These are phyloP conservation scores for Lentinula sp. DNA, from an alignment of 768 basidiomycete genomes.

Conservation along the genomic window DNA sequence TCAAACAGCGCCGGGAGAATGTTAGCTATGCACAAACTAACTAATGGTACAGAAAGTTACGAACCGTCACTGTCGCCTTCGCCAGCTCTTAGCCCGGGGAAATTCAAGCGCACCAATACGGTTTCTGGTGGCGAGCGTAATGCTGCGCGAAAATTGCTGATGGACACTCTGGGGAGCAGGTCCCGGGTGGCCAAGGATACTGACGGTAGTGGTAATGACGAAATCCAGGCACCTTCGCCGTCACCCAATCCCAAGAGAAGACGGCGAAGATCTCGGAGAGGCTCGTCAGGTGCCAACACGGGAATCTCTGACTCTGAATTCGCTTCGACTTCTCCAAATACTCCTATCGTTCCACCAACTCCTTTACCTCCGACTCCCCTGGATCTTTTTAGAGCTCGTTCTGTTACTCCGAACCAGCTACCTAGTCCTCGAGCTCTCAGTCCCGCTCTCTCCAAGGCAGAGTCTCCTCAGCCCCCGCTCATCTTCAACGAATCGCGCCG, in stretches of 20 bases:
- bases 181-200: conserved; percentile 42
- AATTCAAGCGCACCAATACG: conserved; percentile 68
- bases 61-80: conserved; percentile 53
- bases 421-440: conserved; percentile 18
- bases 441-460: background rate
- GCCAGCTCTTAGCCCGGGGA: conserved; percentile 36
- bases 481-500: conserved; percentile 26
- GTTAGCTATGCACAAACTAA: conserved; percentile 81
- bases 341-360: conserved; percentile 50
- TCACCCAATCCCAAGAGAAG: conserved; percentile 48
- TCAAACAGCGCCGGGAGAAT: conserved; percentile 88
- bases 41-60: conserved; percentile 64
- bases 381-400: conserved; percentile 32
- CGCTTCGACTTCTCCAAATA: conserved; percentile 47
- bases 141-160: conserved; percentile 64
- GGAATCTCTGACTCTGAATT: conserved; percentile 50
- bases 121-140: conserved; percentile 76
- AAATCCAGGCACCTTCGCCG: conserved; percentile 30
- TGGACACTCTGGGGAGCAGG: conserved; percentile 56
- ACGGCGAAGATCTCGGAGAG: conserved; percentile 50
- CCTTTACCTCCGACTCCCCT: conserved; percentile 37
- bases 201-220: conserved; percentile 60
- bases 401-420: conserved; percentile 36
- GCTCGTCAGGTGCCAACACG: conserved; percentile 27
- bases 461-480: conserved; percentile 2